phyloP scores from a whole-genome alignment of 2,329 filamentous ascomycete genomes.

The Apiospora pterosperma region DNA sequence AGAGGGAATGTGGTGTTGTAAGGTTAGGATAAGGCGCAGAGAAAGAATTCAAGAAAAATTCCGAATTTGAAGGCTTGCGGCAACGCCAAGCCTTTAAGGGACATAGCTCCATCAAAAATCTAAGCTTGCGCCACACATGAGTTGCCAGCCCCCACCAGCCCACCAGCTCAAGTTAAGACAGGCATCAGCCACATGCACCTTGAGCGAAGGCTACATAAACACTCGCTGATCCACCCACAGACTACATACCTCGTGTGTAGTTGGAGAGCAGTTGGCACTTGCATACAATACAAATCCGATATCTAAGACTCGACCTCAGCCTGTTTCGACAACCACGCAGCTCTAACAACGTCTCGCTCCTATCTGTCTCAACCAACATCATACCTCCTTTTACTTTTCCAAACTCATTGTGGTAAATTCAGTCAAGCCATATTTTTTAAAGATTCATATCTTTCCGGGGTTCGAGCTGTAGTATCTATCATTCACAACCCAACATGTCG shows the following conservation, averaged over 20 bases:
- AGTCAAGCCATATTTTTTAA: neutral
- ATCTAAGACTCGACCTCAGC: conserved; percentile 4
- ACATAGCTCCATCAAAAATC: neutral
- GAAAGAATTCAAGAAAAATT: neutral
- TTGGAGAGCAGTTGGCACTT: conserved; percentile 3
- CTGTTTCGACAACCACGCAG: neutral
- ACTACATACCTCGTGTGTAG: conserved; percentile 1
- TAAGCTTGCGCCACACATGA: conserved; percentile 7
- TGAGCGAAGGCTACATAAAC: conserved; percentile 5
- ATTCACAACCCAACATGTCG: conserved; percentile 46
- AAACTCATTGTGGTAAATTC: neutral
- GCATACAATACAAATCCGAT: neutral
- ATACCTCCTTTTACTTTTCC: neutral
- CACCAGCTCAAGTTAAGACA: neutral
- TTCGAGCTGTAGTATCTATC: neutral
- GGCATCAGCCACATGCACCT: conserved; percentile 3
- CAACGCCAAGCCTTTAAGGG: neutral
- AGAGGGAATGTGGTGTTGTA: neutral
- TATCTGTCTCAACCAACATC: neutral
- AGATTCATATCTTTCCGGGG: neutral
- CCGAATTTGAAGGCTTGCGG: conserved; percentile 1
- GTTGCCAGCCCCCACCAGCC: neutral
- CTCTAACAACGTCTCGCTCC: neutral
- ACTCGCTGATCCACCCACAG: conserved; percentile 5
- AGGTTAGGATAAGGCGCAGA: neutral